Percentiles rank a stretch among this genome's conserved stretches.
These are phyloP conservation scores for Setaria italica DNA, from an alignment of 202 grass and related monocot species.

Conservation along the genomic window DNA sequence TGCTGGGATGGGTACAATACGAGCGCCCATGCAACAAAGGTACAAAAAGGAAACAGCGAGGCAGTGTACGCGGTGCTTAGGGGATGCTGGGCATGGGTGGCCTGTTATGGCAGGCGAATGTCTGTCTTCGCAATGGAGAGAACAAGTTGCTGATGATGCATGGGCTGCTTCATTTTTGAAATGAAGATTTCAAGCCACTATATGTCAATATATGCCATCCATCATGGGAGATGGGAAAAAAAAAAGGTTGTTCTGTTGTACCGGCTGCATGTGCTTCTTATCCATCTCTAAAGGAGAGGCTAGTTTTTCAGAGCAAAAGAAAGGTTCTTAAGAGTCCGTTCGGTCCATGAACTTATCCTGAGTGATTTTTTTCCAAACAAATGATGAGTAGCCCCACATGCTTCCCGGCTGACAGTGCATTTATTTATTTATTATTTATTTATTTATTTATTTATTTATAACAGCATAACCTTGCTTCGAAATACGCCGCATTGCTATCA, in stretches of 20 bases:
- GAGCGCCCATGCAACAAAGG: background rate
- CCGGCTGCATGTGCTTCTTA: background rate
- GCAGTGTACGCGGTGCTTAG: background rate
- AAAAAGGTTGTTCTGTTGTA: background rate
- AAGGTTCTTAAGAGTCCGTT: constrained; percentile 1
- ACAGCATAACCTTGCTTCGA: background rate
- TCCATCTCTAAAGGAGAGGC: constrained; percentile 18
- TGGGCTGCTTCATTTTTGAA: background rate
- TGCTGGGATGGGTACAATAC: constrained; percentile 18
- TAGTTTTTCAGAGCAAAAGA: constrained; percentile 25
- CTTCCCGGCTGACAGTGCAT: background rate
- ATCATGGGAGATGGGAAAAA: background rate
- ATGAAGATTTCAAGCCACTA: background rate
- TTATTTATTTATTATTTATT: background rate
- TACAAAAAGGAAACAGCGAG: background rate
- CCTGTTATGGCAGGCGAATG: constrained; percentile 20
- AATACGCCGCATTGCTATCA: background rate
- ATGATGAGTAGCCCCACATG: background rate
- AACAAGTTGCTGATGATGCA: background rate
- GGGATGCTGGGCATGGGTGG: constrained; percentile 3
- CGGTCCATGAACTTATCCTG: constrained; percentile 9
- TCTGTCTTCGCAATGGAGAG: background rate
- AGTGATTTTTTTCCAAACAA: background rate
- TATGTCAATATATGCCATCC: background rate
- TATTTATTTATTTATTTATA: background rate